Base-by-base conservation (phyloP, 208 protist genomes). In the Crithidia acanthocephali region DNA sequence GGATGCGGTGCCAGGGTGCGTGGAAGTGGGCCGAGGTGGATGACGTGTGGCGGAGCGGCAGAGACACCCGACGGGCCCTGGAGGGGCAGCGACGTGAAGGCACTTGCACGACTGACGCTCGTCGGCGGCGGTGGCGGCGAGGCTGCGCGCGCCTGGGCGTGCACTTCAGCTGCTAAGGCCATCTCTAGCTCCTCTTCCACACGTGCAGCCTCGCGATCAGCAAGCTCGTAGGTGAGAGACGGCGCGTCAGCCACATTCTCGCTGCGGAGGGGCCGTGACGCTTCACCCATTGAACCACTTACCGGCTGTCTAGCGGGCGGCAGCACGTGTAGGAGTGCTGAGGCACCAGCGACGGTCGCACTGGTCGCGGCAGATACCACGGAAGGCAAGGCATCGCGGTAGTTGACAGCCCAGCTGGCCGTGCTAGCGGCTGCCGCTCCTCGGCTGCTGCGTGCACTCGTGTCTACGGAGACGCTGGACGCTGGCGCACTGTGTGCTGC, bases 341-440 rank as follows among this genome's bases (percentile, higher is more conserved):
- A 50, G 1, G 48, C 62, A 9, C 45, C 4, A 52, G 60, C 44
- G 20, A 9, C 20, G 15, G 20, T n/a, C 44, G 62, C 25, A 25
- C 18, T 40, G 6, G 62, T 25, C 2, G 62, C 20, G 8, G 48
- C 47, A 2, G 62, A 56, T 20, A 68, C 48, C 10, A 68, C 62
- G 4, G 62, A 51, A 9, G 62, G 62, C 48, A 68, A 58, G 18
- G 35, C 62, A 15, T 68, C 48, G 48, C 62, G 62, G 48, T 58
- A 68, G 62, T 68, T 50, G 16, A 45, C 48, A 2, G 1, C 22
- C 50, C 33, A 58, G 11, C 33, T 58, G 7, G 30, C 9, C 7
- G 35, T 10, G 56, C 13, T 23, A 22, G 32, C 55, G 18, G 28
- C 56, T 5, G 33, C 15, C 33, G 35, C 11, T 40, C 8, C 35